Percentiles rank a stretch among this genome's conserved stretches.
phyloP scores from a whole-genome alignment of 2,329 filamentous ascomycete species.

The Xylariaceae sp. region DNA sequence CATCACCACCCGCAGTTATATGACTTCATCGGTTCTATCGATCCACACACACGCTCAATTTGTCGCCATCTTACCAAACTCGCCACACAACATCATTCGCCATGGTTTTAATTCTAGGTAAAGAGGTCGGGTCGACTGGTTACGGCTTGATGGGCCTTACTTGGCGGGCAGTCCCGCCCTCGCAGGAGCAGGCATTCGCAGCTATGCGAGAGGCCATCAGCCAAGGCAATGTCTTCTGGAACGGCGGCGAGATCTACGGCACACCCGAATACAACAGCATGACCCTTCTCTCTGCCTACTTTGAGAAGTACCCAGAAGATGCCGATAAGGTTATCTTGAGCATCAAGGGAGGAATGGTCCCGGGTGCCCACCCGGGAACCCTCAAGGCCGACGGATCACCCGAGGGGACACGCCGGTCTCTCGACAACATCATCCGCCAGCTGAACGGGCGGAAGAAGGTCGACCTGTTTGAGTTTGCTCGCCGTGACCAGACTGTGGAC shows the following conservation, averaged over 20 bases:
- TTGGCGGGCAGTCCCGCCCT: slow-evolving; percentile 26
- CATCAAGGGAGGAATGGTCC: slow-evolving; percentile 48
- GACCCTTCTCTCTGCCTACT: slow-evolving; percentile 49
- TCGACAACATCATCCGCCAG: slow-evolving; percentile 43
- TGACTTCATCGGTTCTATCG: background rate
- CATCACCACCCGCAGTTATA: background rate
- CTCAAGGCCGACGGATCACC: slow-evolving; percentile 40
- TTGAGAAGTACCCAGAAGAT: slow-evolving; percentile 51
- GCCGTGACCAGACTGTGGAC: slow-evolving; percentile 40
- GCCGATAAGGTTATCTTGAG: slow-evolving; percentile 50
- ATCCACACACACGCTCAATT: background rate
- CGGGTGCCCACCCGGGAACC: slow-evolving; percentile 27
- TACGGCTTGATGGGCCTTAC: slow-evolving; percentile 31
- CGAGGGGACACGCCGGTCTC: slow-evolving; percentile 41
- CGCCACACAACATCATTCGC: background rate
- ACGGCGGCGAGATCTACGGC: slow-evolving; percentile 53
- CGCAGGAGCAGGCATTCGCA: slow-evolving; percentile 39
- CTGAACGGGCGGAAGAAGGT: slow-evolving; percentile 43
- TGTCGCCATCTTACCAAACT: background rate
- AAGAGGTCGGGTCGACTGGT: slow-evolving; percentile 25
- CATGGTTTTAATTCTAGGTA: slow-evolving; percentile 28
- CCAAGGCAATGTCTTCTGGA: slow-evolving; percentile 42
- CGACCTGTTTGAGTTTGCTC: slow-evolving; percentile 49
- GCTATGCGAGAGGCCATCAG: slow-evolving; percentile 44
- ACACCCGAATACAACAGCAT: slow-evolving; percentile 45